Conservation (phyloP, 1,284 basidiomycete genomes). For the Puccinia triticina region DNA sequence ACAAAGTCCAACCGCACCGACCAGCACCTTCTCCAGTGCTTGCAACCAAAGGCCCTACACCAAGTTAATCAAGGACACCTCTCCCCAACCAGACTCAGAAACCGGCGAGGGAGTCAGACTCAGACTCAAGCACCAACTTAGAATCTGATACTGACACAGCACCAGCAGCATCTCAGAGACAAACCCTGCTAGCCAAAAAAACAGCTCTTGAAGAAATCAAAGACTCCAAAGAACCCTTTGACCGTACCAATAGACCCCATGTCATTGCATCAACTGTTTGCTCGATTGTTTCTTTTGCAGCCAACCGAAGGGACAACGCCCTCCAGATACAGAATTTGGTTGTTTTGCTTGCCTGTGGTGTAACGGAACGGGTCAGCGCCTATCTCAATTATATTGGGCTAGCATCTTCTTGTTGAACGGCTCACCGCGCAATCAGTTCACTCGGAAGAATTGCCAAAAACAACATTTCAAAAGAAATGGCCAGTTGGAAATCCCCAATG, state of each 20-base stretch:
- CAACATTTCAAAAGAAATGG: not conserved
- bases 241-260: not conserved
- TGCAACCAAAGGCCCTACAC: no score
- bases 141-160: not conserved
- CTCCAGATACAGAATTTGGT: not conserved
- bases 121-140: not conserved
- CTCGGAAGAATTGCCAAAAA: not conserved
- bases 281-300: not conserved
- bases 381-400: conserved; percentile 26
- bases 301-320: not conserved
- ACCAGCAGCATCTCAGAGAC: no score
- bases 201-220: no score
- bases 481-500: not conserved
- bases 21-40: no score
- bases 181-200: no score
- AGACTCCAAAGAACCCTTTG: not conserved
- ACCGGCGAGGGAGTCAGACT: not conserved
- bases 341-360: not conserved
- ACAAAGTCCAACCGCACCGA: no score
- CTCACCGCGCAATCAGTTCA: not conserved
- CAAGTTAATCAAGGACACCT: no score
- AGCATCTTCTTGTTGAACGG: not conserved
- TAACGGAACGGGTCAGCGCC: not conserved
- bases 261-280: not conserved
- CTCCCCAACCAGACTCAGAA: no score